Evolutionary conservation across 106 monocot genomes (phyloP), one percentile per base, ranked within the genome.

Genomic region (Dioscorea dumetorum): DNA sequence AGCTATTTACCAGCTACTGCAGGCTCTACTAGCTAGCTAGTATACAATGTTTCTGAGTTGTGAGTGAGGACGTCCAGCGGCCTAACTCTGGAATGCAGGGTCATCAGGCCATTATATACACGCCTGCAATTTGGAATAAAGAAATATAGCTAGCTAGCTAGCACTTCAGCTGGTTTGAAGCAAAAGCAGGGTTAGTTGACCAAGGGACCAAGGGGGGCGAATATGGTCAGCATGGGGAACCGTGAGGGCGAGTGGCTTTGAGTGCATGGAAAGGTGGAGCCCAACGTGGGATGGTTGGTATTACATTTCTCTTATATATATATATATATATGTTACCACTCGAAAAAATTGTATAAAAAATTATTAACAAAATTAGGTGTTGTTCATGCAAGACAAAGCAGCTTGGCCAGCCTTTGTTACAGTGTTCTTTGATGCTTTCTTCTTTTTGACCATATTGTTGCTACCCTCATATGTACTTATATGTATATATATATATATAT

Each of bases 331-430:
- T 22, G 66, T 8, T 13, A 13, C 16, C n/a, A 13, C 13, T 24
- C 16, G 28, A 63, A 62, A 28, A 50, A 33, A 41, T 6, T 24
- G 62, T 13, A 41, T 28, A 8, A 22, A 35, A 50, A 57, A 68
- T 18, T 73, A 73, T 73, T 82, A 28, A 67, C 60, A 70, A 66
- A 70, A 60, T 77, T 70, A 61, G 60, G 56, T 62, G 41, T 23
- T 82, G 78, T 70, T 67, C 31, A 50, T 49, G 70, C 60, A 67
- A 50, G 78, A 78, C 69, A 62, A 67, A 61, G 66, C 82, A 70
- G 62, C 12, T n/a, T 32, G 31, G 41, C 48, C 23, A 33, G 63
- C 28, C 28, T 28, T 3, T 28, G 28, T 3, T 1, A 22, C 35
- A 1, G n/a, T 82, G 77, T 49, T 66, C 68, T 65, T 74, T 10